These are phyloP conservation scores for Primulina tabacum DNA, from an alignment of 257 asterid species.

Conservation along the genomic window DNA sequence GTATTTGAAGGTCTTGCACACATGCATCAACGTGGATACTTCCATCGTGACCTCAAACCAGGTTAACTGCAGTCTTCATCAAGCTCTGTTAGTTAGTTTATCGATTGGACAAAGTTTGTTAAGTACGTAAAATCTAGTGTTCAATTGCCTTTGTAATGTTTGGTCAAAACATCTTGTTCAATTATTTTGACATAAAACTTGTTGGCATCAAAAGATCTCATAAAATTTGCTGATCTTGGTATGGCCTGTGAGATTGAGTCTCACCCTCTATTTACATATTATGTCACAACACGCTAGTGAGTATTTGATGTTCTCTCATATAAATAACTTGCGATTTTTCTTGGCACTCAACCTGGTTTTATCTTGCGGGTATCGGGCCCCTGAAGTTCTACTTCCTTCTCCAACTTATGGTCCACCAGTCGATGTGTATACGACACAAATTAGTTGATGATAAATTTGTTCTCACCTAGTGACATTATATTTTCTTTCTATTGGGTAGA, in stretches of 20 bases:
- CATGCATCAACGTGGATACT: slow-evolving; percentile 83
- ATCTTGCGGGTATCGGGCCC: slow-evolving; percentile 48
- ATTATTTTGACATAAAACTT: slow-evolving; percentile 33
- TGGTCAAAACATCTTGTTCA: too few relatives aligned
- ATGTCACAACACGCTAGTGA: slow-evolving; percentile 73
- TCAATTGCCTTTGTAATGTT: too few relatives aligned
- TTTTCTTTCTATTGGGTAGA: slow-evolving; percentile 33
- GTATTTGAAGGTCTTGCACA: slow-evolving; percentile 88
- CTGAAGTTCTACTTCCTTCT: slow-evolving; percentile 31
- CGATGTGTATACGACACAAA: slow-evolving; percentile 40
- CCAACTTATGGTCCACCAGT: slow-evolving; percentile 26
- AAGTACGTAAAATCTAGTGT: too few relatives aligned
- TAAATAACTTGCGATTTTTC: neutral
- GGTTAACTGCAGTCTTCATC: slow-evolving; percentile 32
- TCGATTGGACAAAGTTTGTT: too few relatives aligned
- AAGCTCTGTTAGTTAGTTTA: too few relatives aligned
- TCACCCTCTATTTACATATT: slow-evolving; percentile 63
- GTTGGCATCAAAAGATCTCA: slow-evolving; percentile 52
- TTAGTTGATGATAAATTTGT: slow-evolving; percentile 10
- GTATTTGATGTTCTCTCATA: slow-evolving; percentile 16
- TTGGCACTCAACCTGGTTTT: slow-evolving; percentile 11
- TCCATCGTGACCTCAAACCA: slow-evolving; percentile 99
- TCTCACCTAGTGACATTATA: slow-evolving; percentile 7
- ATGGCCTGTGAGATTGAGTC: slow-evolving; percentile 65
- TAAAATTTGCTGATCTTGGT: slow-evolving; percentile 69